A percentile compares a stretch with the other conserved stretches of the same genome.
Conservation (phyloP, 1,284 basidiomycete genomes). For the Meira nashicola region DNA sequence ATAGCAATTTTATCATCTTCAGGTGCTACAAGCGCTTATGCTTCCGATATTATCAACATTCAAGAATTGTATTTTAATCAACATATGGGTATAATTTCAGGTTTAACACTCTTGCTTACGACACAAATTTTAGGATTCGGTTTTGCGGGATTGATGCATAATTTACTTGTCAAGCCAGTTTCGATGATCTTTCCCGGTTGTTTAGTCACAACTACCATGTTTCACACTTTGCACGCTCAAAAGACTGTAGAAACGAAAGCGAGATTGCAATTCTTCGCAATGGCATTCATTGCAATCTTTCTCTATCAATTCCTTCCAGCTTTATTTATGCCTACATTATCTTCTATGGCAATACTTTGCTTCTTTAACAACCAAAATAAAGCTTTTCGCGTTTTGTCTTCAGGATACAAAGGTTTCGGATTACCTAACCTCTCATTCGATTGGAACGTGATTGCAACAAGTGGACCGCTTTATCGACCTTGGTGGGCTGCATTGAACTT, state of each 20-base stretch:
- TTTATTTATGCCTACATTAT: conserved; percentile 57
- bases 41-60: conserved; percentile 52
- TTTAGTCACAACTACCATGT: conserved; percentile 57
- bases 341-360: conserved; percentile 57
- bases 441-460: conserved; percentile 56
- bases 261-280: conserved; percentile 56
- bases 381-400: conserved; percentile 55
- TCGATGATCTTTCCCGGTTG: conserved; percentile 56
- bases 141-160: conserved; percentile 49
- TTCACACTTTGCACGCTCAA: conserved; percentile 57
- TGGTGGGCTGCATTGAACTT: conserved; percentile 55
- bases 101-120: conserved; percentile 45
- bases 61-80: conserved; percentile 51
- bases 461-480: conserved; percentile 57
- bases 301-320: conserved; percentile 57
- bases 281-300: conserved; percentile 54
- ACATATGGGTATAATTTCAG: conserved; percentile 43
- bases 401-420: conserved; percentile 58
- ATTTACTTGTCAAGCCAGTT: conserved; percentile 49
- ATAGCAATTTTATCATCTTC: conserved; percentile 57
- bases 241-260: conserved; percentile 49
- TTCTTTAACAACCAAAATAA: conserved; percentile 55
- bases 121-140: conserved; percentile 52
- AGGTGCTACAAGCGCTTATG: conserved; percentile 50
- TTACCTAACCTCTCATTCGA: conserved; percentile 57